phyloP scores from a whole-genome alignment of 2,329 filamentous ascomycete species.

The Aspergillus japonicus region DNA sequence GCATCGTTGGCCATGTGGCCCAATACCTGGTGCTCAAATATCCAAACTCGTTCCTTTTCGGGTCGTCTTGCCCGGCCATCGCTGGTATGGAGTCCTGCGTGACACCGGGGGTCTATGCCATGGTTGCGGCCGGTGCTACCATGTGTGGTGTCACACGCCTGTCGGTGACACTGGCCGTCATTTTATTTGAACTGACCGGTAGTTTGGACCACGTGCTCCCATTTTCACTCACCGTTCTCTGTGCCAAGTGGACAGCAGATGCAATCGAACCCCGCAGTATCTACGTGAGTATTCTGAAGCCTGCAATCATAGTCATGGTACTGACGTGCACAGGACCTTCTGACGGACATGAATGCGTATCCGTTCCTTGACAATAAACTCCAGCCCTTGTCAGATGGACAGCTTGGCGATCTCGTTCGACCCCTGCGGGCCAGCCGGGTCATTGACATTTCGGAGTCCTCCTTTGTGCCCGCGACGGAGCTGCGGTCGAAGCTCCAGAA shows the following conservation, averaged over 20 bases:
- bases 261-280: constrained; percentile 92
- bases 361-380: constrained; percentile 97
- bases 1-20: constrained; percentile 79
- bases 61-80: constrained; percentile 63
- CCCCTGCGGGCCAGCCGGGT: constrained; percentile 71
- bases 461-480: constrained; percentile 71
- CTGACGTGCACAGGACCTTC: constrained; percentile 63
- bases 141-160: constrained; percentile 97
- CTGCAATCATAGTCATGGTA: neutral
- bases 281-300: constrained; percentile 62
- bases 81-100: constrained; percentile 76
- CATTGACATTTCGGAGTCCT: constrained; percentile 84
- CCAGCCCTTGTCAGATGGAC: constrained; percentile 84
- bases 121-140: constrained; percentile 90
- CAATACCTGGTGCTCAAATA: constrained; percentile 77
- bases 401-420: constrained; percentile 82
- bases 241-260: constrained; percentile 98
- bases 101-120: constrained; percentile 92
- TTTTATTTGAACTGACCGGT: constrained; percentile 92
- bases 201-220: constrained; percentile 93
- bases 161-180: constrained; percentile 90
- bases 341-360: constrained; percentile 96
- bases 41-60: constrained; percentile 71
- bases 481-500: constrained; percentile 78
- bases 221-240: constrained; percentile 86